Percentiles rank a stretch among this genome's conserved stretches.
Conservation (phyloP, 2,329 filamentous ascomycete species). For the Xylaria sp. region DNA sequence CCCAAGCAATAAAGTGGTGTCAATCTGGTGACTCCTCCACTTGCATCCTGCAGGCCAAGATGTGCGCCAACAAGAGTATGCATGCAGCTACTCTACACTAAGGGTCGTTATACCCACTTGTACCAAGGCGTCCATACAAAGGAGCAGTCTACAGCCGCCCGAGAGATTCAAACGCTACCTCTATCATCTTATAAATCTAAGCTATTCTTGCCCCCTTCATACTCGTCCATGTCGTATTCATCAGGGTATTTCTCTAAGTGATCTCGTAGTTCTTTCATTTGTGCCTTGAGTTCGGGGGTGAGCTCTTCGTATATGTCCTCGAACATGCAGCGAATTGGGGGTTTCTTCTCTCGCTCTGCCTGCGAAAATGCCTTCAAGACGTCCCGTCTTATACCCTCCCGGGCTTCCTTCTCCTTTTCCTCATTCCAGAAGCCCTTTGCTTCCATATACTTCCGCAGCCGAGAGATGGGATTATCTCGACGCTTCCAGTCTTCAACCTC, state of each 20-base stretch:
- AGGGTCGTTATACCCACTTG: constrained; percentile 20
- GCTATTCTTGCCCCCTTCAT: constrained; percentile 77
- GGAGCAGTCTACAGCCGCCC: not conserved
- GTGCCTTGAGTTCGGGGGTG: constrained; percentile 79
- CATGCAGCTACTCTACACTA: constrained; percentile 12
- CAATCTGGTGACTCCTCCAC: constrained; percentile 22
- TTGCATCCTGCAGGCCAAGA: constrained; percentile 34
- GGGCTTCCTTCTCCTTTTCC: constrained; percentile 77
- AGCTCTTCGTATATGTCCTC: constrained; percentile 90
- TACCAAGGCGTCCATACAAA: not conserved
- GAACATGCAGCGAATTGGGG: constrained; percentile 77
- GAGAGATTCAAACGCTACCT: not conserved
- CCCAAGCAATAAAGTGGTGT: constrained; percentile 17
- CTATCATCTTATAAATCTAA: constrained; percentile 54
- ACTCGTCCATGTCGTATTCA: constrained; percentile 86
- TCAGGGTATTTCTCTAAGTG: constrained; percentile 87
- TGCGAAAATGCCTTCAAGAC: constrained; percentile 85
- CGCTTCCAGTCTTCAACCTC: constrained; percentile 98
- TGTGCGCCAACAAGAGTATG: constrained; percentile 28
- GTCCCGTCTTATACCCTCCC: constrained; percentile 75
- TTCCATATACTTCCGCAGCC: constrained; percentile 92
- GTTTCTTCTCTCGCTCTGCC: constrained; percentile 85
- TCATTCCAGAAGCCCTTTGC: constrained; percentile 86
- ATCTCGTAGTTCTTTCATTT: constrained; percentile 79
- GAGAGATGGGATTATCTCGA: constrained; percentile 87